Evolutionary conservation across 2,329 filamentous ascomycete genomes (phyloP).

Genomic region (Grosmannia serpens): DNA sequence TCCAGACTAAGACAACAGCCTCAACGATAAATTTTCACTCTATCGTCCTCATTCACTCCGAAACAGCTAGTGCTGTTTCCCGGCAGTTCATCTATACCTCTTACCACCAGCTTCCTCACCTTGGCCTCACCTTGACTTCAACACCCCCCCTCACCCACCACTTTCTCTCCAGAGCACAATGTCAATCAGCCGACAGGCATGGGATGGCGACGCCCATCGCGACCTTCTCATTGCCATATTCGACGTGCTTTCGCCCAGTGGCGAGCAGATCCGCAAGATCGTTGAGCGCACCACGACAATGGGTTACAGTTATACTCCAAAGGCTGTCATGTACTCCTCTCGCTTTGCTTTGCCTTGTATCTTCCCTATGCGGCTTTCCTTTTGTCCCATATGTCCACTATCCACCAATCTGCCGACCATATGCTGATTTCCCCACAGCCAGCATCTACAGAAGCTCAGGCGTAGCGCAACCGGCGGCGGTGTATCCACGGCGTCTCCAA

Average conservation of each 20-base stretch:
- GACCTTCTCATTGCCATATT: slow-evolving; percentile 18
- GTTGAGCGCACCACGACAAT: slow-evolving; percentile 13
- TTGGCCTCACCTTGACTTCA: neutral
- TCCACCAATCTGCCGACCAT: neutral
- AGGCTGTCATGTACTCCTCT: slow-evolving; percentile 18
- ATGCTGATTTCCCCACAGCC: slow-evolving; percentile 12
- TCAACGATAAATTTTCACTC: neutral
- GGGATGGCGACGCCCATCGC: slow-evolving; percentile 17
- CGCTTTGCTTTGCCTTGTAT: neutral
- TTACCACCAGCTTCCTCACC: neutral
- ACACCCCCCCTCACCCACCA: neutral
- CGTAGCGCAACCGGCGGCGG: slow-evolving; percentile 15
- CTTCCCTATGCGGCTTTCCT: neutral
- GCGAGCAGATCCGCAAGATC: slow-evolving; percentile 15
- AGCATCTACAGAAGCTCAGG: slow-evolving; percentile 24
- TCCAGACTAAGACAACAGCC: neutral
- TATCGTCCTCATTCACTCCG: neutral
- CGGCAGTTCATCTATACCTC: neutral
- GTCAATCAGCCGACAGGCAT: slow-evolving; percentile 9
- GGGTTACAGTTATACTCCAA: slow-evolving; percentile 17
- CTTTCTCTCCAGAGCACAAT: neutral
- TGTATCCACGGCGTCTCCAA: neutral
- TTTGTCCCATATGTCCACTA: neutral
- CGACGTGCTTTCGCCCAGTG: slow-evolving; percentile 14
- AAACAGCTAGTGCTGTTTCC: neutral